phyloP scores from a whole-genome alignment of 1,139 yeast genomes.

The Yamadazyma atlantica region DNA sequence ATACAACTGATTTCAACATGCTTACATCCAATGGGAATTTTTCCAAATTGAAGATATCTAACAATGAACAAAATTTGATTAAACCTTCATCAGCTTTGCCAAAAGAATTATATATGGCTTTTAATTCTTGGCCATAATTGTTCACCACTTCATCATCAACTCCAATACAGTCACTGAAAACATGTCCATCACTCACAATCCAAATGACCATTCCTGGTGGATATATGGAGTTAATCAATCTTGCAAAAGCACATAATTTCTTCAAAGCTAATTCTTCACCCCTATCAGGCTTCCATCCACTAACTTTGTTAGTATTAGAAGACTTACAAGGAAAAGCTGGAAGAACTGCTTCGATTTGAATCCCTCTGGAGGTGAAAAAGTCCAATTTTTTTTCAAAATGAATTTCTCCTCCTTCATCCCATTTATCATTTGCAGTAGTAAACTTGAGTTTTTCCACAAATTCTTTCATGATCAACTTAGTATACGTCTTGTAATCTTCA shows the following conservation, averaged over 20 bases:
- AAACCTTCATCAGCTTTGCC: constrained; percentile 24
- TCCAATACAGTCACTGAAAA: constrained; percentile 59
- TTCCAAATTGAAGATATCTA: constrained; percentile 32
- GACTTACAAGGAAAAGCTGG: constrained; percentile 70
- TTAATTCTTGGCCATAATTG: constrained; percentile 43
- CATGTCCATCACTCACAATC: constrained; percentile 67
- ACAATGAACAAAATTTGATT: constrained; percentile 35
- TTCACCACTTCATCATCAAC: constrained; percentile 56
- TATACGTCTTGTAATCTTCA: constrained; percentile 9
- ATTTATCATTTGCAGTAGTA: constrained; percentile 45
- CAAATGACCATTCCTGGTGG: constrained; percentile 55
- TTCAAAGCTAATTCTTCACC: constrained; percentile 41
- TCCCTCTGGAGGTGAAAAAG: constrained; percentile 48
- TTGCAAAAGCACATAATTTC: constrained; percentile 33
- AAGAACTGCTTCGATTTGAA: constrained; percentile 53
- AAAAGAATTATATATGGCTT: constrained; percentile 36
- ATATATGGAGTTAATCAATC: constrained; percentile 37
- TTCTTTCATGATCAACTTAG: constrained; percentile 22
- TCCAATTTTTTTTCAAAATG: constrained; percentile 41
- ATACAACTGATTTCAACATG: constrained; percentile 21
- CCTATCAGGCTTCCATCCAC: constrained; percentile 48
- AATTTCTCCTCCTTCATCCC: constrained; percentile 46
- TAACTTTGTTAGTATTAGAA: constrained; percentile 54
- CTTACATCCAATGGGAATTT: constrained; percentile 16
- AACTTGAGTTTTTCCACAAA: constrained; percentile 50